Conservation (phyloP, 2,329 filamentous ascomycete species). For the Colletotrichum sp. region DNA sequence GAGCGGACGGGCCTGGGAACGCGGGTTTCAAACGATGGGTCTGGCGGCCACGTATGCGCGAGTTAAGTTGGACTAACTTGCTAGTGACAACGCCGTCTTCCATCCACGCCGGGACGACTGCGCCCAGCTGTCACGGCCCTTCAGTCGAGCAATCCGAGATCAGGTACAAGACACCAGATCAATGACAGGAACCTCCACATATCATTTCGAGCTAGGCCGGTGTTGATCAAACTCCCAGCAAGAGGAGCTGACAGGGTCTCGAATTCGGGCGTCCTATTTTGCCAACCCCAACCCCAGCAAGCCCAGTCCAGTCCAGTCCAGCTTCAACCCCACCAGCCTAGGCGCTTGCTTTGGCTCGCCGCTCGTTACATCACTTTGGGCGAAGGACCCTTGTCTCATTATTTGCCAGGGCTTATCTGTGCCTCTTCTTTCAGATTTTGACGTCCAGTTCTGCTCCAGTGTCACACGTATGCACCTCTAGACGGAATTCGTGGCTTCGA, state of each 20-base stretch:
- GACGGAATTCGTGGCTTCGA: background rate
- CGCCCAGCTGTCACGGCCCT: slow-evolving; percentile 6
- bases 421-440: slow-evolving; percentile 14
- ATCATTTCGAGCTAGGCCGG: slow-evolving; percentile 10
- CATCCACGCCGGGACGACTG: background rate
- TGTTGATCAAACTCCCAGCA: slow-evolving; percentile 15
- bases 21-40: slow-evolving; percentile 4
- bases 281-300: slow-evolving; percentile 15
- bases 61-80: background rate
- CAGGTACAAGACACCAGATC: slow-evolving; percentile 10
- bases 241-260: slow-evolving; percentile 5
- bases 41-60: background rate
- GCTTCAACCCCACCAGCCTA: slow-evolving; percentile 1
- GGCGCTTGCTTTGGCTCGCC: slow-evolving; percentile 17
- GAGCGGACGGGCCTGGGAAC: slow-evolving; percentile 9
- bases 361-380: slow-evolving; percentile 14
- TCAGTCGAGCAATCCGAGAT: background rate
- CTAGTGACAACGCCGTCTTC: background rate
- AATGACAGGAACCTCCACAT: slow-evolving; percentile 9
- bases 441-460: background rate
- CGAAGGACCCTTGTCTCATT: slow-evolving; percentile 17
- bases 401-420: slow-evolving; percentile 11
- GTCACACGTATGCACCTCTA: background rate
- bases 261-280: background rate
- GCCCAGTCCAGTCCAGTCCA: background rate